Conservation (phyloP, 352 stramenopile species). For the Pythium phragmitis region DNA sequence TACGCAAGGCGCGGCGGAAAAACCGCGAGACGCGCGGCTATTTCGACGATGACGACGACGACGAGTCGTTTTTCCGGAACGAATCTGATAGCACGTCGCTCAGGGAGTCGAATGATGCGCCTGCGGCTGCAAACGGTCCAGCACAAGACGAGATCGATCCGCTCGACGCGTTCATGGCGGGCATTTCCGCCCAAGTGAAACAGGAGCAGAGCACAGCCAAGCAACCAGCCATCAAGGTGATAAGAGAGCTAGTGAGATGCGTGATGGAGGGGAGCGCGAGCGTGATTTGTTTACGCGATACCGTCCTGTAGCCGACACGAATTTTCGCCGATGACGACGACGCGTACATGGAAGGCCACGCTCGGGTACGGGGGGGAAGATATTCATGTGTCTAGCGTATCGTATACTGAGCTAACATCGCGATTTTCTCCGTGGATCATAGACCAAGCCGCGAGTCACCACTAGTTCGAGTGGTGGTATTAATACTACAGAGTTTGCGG, state of each 20-base stretch:
- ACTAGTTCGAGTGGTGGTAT: neutral
- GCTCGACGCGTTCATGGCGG: constrained; percentile 83
- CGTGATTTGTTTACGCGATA: constrained; percentile 2
- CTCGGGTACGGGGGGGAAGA: constrained; percentile 22
- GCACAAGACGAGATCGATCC: constrained; percentile 63
- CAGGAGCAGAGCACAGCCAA: constrained; percentile 33
- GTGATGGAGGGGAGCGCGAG: neutral
- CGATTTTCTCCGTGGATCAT: neutral
- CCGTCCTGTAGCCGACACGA: constrained; percentile 16
- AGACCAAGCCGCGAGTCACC: neutral
- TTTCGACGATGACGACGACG: constrained; percentile 69
- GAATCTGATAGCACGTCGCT: neutral
- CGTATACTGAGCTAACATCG: no score
- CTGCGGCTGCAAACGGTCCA: neutral
- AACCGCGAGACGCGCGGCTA: constrained; percentile 44
- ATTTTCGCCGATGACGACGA: constrained; percentile 33
- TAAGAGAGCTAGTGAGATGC: neutral
- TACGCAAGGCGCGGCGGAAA: constrained; percentile 56
- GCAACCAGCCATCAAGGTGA: constrained; percentile 33
- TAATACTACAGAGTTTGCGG: constrained; percentile 19
- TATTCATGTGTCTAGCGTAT: no score
- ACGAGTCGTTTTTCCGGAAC: constrained; percentile 14
- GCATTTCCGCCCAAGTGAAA: constrained; percentile 75
- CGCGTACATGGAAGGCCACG: constrained; percentile 30
- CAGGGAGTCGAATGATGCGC: constrained; percentile 5